Conservation (phyloP, 305 asterid species). For the Vinca major region DNA sequence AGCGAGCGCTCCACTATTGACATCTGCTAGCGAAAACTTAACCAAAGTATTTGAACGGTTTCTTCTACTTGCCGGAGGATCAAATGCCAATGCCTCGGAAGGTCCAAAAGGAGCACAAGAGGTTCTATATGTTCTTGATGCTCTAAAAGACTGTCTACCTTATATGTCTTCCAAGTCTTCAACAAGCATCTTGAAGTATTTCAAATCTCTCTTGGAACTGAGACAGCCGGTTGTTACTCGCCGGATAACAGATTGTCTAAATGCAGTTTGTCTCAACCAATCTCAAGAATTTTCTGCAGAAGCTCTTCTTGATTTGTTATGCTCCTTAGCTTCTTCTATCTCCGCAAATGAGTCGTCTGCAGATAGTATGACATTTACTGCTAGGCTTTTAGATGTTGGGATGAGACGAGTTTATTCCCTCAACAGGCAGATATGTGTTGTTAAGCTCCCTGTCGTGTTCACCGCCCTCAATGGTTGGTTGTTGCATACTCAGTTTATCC, state of each 20-base stretch:
- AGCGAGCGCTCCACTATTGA: conserved; percentile 31
- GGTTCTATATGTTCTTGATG: conserved; percentile 72
- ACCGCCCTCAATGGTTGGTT: conserved; percentile 57
- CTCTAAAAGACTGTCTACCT: conserved; percentile 65
- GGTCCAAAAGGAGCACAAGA: conserved; percentile 68
- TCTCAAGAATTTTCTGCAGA: conserved; percentile 57
- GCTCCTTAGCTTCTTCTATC: conserved; percentile 54
- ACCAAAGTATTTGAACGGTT: conserved; percentile 55
- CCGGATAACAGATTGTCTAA: conserved; percentile 60
- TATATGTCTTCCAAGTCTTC: conserved; percentile 54
- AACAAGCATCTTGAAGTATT: conserved; percentile 50
- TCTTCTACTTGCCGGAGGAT: conserved; percentile 76
- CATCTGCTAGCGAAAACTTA: conserved; percentile 75
- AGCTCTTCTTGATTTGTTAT: conserved; percentile 55
- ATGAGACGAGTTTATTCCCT: conserved; percentile 58
- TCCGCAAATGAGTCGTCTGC: conserved; percentile 56
- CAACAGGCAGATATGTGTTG: conserved; percentile 62
- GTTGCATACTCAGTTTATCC: conserved; percentile 4
- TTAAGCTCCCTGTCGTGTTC: conserved; percentile 71
- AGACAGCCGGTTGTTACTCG: conserved; percentile 55
- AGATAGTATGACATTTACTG: conserved; percentile 65
- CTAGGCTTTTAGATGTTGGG: conserved; percentile 77
- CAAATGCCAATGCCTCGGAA: conserved; percentile 44
- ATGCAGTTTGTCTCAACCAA: conserved; percentile 56
- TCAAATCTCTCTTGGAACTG: conserved; percentile 64